Evolutionary conservation across 2,329 filamentous ascomycete species (phyloP).

Genomic region (Talaromyces amestolkiae): DNA sequence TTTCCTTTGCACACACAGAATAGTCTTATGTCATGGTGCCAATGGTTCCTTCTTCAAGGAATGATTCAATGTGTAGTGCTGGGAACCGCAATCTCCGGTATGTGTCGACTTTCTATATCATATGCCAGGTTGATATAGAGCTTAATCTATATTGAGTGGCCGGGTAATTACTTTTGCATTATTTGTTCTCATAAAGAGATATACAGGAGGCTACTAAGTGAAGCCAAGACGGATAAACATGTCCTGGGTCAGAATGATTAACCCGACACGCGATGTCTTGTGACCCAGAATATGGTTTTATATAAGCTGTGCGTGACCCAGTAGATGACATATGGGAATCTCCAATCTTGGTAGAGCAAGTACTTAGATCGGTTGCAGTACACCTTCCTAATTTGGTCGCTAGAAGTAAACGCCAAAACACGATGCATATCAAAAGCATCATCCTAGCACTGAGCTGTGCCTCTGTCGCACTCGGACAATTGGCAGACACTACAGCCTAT

Average conservation of each 20-base stretch:
- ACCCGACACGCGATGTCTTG: background rate
- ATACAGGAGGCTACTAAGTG: background rate
- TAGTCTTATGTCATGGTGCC: background rate
- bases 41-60: background rate
- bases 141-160: background rate
- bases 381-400: background rate
- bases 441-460: constrained; percentile 8
- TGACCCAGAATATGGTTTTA: background rate
- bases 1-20: background rate
- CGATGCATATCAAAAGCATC: constrained; percentile 10
- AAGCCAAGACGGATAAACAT: background rate
- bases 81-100: background rate
- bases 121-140: background rate
- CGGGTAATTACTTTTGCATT: background rate
- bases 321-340: background rate
- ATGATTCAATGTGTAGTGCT: background rate
- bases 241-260: background rate
- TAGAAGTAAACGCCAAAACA: background rate
- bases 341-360: background rate
- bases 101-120: background rate
- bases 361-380: background rate
- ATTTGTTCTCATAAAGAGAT: background rate
- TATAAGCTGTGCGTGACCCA: background rate
- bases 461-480: background rate
- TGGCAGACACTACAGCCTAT: constrained; percentile 11